Conservation (phyloP, 2,329 filamentous ascomycete species). For the Rhexocercosporidium sp. region DNA sequence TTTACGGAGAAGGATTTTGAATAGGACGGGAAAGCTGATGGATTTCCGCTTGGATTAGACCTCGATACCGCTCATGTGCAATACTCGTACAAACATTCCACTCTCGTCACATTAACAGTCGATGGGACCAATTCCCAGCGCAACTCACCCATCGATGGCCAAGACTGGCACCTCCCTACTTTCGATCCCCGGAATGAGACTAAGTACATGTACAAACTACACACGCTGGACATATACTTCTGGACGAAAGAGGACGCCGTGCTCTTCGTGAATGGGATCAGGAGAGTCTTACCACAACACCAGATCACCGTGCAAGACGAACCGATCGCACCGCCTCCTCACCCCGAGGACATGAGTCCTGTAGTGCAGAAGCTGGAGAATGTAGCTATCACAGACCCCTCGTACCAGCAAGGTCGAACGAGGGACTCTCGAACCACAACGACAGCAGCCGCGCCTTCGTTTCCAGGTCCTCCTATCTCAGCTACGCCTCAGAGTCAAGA, state of each 20-base stretch:
- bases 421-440: conserved; percentile 35
- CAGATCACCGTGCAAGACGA: conserved; percentile 70
- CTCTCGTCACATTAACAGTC: conserved; percentile 70
- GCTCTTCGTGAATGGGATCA: conserved; percentile 71
- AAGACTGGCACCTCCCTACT: conserved; percentile 77
- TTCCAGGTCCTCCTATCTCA: conserved; percentile 43
- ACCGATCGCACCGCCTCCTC: conserved; percentile 56
- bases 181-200: conserved; percentile 75
- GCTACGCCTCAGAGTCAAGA: conserved; percentile 42
- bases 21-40: conserved; percentile 9
- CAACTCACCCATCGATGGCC: conserved; percentile 47
- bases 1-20: neutral
- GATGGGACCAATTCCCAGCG: conserved; percentile 47
- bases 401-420: conserved; percentile 46
- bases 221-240: conserved; percentile 79
- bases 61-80: conserved; percentile 68
- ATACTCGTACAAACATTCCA: conserved; percentile 78
- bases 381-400: conserved; percentile 67
- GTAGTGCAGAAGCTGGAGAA: conserved; percentile 77
- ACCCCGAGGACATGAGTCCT: conserved; percentile 61
- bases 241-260: conserved; percentile 76
- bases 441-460: conserved; percentile 18
- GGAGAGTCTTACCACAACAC: conserved; percentile 64
- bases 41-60: conserved; percentile 50
- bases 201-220: conserved; percentile 80